These are phyloP conservation scores for Trifolium repens DNA, from an alignment of 306 rosid genomes.

Conservation along the genomic window DNA sequence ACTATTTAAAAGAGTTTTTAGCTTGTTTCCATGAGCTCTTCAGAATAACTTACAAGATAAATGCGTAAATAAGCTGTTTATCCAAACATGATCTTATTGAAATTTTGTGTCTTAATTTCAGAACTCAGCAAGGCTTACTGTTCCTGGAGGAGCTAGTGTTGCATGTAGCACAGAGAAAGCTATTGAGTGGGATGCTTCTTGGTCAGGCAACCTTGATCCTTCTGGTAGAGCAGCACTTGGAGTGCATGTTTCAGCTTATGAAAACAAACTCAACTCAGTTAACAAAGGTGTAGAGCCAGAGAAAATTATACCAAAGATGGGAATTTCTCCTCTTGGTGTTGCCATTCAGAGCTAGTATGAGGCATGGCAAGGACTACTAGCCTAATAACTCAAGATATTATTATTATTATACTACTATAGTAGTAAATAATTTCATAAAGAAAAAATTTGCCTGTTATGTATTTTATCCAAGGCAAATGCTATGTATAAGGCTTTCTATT, in stretches of 20 bases:
- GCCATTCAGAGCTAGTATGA: conserved; percentile 61
- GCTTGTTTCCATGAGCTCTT: no score
- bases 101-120: conserved; percentile 35
- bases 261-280: conserved; percentile 36
- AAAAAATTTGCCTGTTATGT: conserved; percentile 32
- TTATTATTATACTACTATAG: conserved; percentile 5
- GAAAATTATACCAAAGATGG: conserved; percentile 64
- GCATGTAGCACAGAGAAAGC: conserved; percentile 97
- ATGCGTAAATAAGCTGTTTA: neutral
- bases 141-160: conserved; percentile 92
- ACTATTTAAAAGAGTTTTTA: neutral
- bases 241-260: conserved; percentile 84
- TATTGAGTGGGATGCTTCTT: conserved; percentile 86
- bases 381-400: neutral
- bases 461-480: conserved; percentile 31
- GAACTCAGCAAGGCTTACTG: conserved; percentile 85
- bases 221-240: conserved; percentile 95
- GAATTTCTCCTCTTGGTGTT: conserved; percentile 55
- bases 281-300: conserved; percentile 41
- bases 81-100: neutral
- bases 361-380: conserved; percentile 27
- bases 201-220: conserved; percentile 89
- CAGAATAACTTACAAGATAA: neutral
- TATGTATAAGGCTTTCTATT: conserved; percentile 34
- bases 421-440: neutral